Evolutionary conservation across 148 eudicot species (phyloP), one percentile per base, ranked within the genome.

Genomic region (Fagopyrum homotropicum): DNA sequence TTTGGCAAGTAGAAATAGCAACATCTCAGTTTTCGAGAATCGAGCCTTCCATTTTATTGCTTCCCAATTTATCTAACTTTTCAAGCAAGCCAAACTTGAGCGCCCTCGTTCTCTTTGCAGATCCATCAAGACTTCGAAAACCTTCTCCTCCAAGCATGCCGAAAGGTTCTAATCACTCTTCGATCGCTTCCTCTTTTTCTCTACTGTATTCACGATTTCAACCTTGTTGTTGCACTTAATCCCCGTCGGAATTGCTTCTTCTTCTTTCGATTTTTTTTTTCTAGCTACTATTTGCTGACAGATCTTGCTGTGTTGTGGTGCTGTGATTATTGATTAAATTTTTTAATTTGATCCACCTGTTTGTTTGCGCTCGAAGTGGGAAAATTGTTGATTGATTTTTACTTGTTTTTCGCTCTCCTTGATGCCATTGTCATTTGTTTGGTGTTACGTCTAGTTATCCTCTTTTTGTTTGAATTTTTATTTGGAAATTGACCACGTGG

Each of bases 101-200:
- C 71, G 70, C 71, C 30, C 71, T 66, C 35, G 46, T 66, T 40
- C 46, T 60, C 30, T 64, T 19, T 43, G 70, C 5, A 40, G 70
- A 64, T 64, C 70, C 70, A 40, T 64, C 45, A 40, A 66, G 15
- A 35, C 71, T 66, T 66, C 71, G 71, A 66, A 66, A 17, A 57
- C 11, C 63, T 57, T 17, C 29, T 43, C 35, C 71, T 66, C 43
- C 71, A 40, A 35, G 19, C 71, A 66, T 66, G 71, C 71, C 71
- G 46, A 40, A 66, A 66, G 71, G 71, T 66, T 43, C 46, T 26
- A 35, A 2, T 17, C 19, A 14, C 19, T 35, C 45, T 35, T 30
- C 46, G 14, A 66, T 40, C 71, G 46, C 47, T 66, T 66, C 47
- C 3, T 66, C 45, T 66, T 35, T 14, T 11, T 63, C 69, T 4